phyloP scores from a whole-genome alignment of 2,329 filamentous ascomycete species.

The Cladosporium colombiae region DNA sequence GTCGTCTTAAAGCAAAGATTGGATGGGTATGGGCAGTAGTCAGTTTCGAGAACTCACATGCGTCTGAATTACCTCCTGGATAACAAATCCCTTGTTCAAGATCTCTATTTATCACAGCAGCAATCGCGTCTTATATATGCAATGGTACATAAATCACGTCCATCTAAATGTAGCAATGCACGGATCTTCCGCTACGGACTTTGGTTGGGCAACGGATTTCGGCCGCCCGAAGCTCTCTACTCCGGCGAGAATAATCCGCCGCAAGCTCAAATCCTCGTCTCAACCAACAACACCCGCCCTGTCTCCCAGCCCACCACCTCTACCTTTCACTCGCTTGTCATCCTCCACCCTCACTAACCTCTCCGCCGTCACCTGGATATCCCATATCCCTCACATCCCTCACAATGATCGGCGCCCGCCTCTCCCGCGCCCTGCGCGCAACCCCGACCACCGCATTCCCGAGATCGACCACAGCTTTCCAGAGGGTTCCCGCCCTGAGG shows the following conservation, averaged over 20 bases:
- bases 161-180: constrained; percentile 8
- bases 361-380: background rate
- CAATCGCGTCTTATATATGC: background rate
- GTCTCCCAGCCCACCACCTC: constrained; percentile 10
- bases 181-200: background rate
- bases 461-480: constrained; percentile 51
- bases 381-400: constrained; percentile 14
- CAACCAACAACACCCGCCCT: constrained; percentile 9
- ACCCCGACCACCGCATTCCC: constrained; percentile 50
- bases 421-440: constrained; percentile 64
- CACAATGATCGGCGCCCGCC: constrained; percentile 60
- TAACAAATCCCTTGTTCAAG: background rate
- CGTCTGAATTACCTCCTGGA: background rate
- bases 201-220: background rate
- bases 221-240: background rate
- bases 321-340: constrained; percentile 16
- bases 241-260: background rate
- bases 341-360: background rate
- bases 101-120: background rate
- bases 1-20: background rate
- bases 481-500: constrained; percentile 49
- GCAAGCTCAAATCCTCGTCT: background rate
- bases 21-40: background rate
- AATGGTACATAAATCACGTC: background rate
- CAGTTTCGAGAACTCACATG: background rate